Conservation (phyloP, 805 yeast genomes). For the Hanseniaspora hatyaiensis region DNA sequence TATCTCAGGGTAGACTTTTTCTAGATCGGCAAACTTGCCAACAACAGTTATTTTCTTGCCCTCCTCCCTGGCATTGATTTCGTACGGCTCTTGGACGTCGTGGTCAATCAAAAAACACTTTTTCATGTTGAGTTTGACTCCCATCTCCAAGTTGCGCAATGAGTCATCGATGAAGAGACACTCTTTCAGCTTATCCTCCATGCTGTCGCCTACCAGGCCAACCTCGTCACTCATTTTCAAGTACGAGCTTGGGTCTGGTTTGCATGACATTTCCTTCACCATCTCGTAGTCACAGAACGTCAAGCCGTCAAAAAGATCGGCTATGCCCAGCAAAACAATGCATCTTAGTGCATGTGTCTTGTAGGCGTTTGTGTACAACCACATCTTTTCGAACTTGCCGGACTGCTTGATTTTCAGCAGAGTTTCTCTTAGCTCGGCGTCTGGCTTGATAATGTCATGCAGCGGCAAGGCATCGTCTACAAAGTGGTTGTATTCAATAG, state of each 20-base stretch:
- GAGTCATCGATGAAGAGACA: slow-evolving; percentile 84
- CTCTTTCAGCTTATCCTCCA: slow-evolving; percentile 33
- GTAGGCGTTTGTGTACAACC: slow-evolving; percentile 94
- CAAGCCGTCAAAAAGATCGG: slow-evolving; percentile 88
- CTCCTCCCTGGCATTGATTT: slow-evolving; percentile 5
- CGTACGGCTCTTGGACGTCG: slow-evolving; percentile 30
- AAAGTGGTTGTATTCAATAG: slow-evolving; percentile 71
- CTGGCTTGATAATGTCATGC: slow-evolving; percentile 61
- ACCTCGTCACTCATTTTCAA: slow-evolving; percentile 54
- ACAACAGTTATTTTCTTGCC: slow-evolving; percentile 9
- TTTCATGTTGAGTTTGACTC: slow-evolving; percentile 59
- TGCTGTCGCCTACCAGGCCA: slow-evolving; percentile 30
- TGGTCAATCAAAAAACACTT: slow-evolving; percentile 67
- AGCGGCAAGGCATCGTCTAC: slow-evolving; percentile 91
- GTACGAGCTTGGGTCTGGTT: slow-evolving; percentile 71
- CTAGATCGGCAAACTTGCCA: slow-evolving; percentile 5
- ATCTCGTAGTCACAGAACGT: slow-evolving; percentile 77
- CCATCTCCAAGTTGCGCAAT: slow-evolving; percentile 64
- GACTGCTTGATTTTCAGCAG: slow-evolving; percentile 34
- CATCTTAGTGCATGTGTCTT: slow-evolving; percentile 80
- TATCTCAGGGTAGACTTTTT: slow-evolving; percentile 4
- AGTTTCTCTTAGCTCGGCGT: slow-evolving; percentile 42
- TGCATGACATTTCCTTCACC: slow-evolving; percentile 60
- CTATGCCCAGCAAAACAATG: slow-evolving; percentile 66
- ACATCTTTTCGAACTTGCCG: slow-evolving; percentile 56